Evolutionary conservation across 2,329 filamentous ascomycete species (phyloP), one percentile per base, ranked within the genome.

Genomic region (Chaetomium sp.): DNA sequence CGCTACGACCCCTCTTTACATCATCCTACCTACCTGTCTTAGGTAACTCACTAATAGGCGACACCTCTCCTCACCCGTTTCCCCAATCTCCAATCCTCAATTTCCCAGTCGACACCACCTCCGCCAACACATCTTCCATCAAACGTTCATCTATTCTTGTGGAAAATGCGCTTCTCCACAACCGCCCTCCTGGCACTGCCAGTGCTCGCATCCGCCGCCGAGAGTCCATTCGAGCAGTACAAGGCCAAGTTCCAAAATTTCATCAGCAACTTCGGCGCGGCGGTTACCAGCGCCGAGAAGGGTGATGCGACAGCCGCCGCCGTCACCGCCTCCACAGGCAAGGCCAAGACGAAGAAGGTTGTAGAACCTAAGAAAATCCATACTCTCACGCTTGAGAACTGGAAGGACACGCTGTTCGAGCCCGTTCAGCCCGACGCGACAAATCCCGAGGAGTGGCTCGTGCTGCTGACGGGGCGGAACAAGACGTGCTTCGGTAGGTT

Each of bases 381-480:
- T 74, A 75, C 83, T 57, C 75, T 94, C 70, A 88, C 86, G 5
- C 80, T 92, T 64, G 80, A 87, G 69, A 90, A 89, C 82, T 92
- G 90, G 89, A 85, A 88, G 75, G 78, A 88, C 29, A 85, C 87
- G 2, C 80, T 94, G 66, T 87, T 85, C 73, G 80, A 80, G 58
- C 84, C 86, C 33, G 85, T 90, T 64, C 80, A 85, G 66, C 77
- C 85, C 9, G 85, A 78, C 31, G 83, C 84, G 67, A 84, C 85
- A 12, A 82, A 78, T 8, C 88, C 90, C 5, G 88, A 90, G 77
- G 88, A 92, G 78, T 93, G 89, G 89, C 88, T 90, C 82, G 80
- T 94, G 67, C 82, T 90, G 70, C 79, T 92, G 70, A 90, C 87
- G 10, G 91, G 91, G 63, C 82, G 89, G 70, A 93, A 93, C 82